These are phyloP conservation scores for Suillus fuscotomentosus DNA, from an alignment of 768 basidiomycete species.

Conservation along the genomic window DNA sequence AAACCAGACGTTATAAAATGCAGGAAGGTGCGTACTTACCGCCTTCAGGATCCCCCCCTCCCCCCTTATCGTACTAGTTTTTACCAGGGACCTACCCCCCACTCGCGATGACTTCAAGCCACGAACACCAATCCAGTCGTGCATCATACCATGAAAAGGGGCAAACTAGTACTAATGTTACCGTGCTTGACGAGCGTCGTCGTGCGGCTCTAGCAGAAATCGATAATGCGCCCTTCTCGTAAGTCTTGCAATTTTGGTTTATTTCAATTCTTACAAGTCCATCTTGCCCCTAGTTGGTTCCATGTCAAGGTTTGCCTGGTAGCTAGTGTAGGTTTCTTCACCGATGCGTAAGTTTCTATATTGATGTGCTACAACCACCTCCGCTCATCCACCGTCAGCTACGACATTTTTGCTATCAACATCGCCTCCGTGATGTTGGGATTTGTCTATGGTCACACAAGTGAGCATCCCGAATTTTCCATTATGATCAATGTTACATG, in stretches of 20 bases:
- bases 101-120: constrained; percentile 17
- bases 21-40: background rate
- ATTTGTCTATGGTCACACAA: constrained; percentile 61
- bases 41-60: background rate
- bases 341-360: constrained; percentile 58
- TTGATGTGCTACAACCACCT: background rate
- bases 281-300: constrained; percentile 58
- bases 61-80: background rate
- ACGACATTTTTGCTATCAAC: constrained; percentile 90
- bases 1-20: background rate
- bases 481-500: background rate
- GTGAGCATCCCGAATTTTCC: background rate
- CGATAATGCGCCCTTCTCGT: constrained; percentile 86
- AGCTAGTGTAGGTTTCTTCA: constrained; percentile 88
- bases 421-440: constrained; percentile 83
- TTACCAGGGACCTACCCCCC: background rate
- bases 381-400: constrained; percentile 25
- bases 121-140: constrained; percentile 27
- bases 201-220: constrained; percentile 82
- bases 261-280: background rate
- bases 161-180: constrained; percentile 30
- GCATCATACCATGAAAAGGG: constrained; percentile 30
- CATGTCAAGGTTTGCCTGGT: constrained; percentile 74
- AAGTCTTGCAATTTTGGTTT: constrained; percentile 21
- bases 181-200: constrained; percentile 65